Base-by-base conservation (phyloP, 106 monocot genomes). In the Gastrodia elata region DNA sequence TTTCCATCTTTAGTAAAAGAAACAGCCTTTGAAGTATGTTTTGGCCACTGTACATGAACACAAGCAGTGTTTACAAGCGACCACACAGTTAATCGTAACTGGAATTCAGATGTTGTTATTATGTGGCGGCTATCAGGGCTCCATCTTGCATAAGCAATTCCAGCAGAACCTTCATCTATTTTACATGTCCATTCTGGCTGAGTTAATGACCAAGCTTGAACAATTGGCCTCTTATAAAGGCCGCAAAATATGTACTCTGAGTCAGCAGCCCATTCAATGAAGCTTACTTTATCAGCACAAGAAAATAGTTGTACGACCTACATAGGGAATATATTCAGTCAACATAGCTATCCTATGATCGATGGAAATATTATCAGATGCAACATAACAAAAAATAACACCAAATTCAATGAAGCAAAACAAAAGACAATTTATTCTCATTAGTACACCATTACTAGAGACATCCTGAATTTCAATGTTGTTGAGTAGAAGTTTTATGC, bases 81-180 rank as follows among this genome's bases (percentile, higher is more conserved):
- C 97, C 97, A 98, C 37, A 98, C 97, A 58, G 90, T 98, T 59
- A 93, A 73, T n/a, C 97, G 86, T 20, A 98, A 83, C 74, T 98
- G 97, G 77, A 98, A 98, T 71, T 98, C 97, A 20, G 97, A 98
- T 38, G 86, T 91, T 13, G 96, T 93, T 2, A 98, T 84, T 77
- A 98, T 91, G 73, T 98, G 97, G 52, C 97, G 88, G 71, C 97
- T 98, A 72, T 98, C 97, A 56, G 97, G 97, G 75, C 97, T 98
- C 97, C 97, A 98, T 64, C 93, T 86, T 39, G 96, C 96, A 83
- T 84, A 86, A 68, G 96, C 78, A 76, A 96, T 92, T 73, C 92
- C 96, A 25, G 92, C 96, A 71, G 83, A 80, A 30, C 92, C 96
- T 69, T 96, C 96, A 77, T 96, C 92, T 56, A 92, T 92, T 77